Conservation (phyloP, 129 eudicot genomes). For the Heracleum sosnowskyi region DNA sequence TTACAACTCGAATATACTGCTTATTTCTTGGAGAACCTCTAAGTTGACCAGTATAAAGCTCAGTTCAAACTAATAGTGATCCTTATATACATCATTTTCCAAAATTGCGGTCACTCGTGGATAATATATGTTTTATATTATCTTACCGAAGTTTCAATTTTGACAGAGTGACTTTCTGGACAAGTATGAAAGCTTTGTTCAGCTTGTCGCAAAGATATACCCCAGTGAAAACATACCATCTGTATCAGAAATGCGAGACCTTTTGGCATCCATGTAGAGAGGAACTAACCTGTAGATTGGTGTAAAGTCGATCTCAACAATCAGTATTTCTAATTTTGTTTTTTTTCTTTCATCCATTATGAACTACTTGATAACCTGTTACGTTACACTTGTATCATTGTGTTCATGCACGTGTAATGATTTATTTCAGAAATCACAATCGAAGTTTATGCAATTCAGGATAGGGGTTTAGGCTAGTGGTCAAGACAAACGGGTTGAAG, state of each 20-base stretch:
- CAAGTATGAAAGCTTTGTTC: constrained; percentile 84
- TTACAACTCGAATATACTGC: not conserved
- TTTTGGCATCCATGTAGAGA: constrained; percentile 73
- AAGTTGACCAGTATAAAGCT: not conserved
- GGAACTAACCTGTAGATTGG: constrained; percentile 1
- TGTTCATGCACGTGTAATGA: not conserved
- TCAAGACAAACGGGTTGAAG: not conserved
- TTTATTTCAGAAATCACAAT: not conserved
- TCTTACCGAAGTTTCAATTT: constrained; percentile 11
- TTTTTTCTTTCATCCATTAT: constrained; percentile 1
- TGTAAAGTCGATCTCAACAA: not conserved
- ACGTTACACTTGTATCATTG: not conserved
- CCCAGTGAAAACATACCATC: constrained; percentile 74
- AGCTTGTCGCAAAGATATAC: constrained; percentile 75
- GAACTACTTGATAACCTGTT: not conserved
- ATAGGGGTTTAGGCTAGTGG: not conserved
- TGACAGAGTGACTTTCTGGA: constrained; percentile 84
- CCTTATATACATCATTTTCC: not conserved
- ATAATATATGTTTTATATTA: too few species aligned
- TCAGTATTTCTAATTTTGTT: not conserved
- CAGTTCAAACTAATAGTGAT: not conserved
- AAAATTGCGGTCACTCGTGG: too few species aligned
- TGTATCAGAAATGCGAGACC: constrained; percentile 67
- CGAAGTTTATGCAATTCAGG: not conserved
- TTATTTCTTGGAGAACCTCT: not conserved